phyloP scores from a whole-genome alignment of 495 filamentous ascomycete species.

The Glarea lozoyensis region DNA sequence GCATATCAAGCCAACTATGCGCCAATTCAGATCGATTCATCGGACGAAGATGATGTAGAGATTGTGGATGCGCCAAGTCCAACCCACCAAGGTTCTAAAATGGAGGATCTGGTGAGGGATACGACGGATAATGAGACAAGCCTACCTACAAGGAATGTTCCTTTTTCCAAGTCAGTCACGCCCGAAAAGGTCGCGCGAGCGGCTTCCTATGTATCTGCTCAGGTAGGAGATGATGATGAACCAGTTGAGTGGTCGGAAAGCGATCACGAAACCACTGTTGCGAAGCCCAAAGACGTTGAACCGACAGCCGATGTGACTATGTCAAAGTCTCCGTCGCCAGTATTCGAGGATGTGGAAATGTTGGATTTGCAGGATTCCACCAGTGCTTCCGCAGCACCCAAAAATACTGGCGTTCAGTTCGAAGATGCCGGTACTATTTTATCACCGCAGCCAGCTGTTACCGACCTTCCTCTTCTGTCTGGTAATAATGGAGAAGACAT shows the following conservation, averaged over 20 bases:
- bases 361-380: slow-evolving; percentile 5
- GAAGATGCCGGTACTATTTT: background rate
- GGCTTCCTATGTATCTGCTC: slow-evolving; percentile 10
- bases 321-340: slow-evolving; percentile 10
- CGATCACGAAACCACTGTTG: slow-evolving; percentile 23
- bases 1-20: slow-evolving; percentile 15
- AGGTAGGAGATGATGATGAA: no score
- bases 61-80: slow-evolving; percentile 35
- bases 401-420: slow-evolving; percentile 23
- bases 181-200: background rate
- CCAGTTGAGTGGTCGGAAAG: slow-evolving; percentile 36
- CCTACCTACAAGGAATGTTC: no score
- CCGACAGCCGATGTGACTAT: background rate
- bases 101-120: slow-evolving; percentile 13
- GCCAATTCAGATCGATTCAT: slow-evolving; percentile 23
- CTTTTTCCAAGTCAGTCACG: no score
- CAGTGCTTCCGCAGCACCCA: slow-evolving; percentile 12
- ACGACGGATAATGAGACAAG: slow-evolving; percentile 2
- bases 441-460: background rate
- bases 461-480: background rate
- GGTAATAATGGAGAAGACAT: no score
- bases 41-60: slow-evolving; percentile 43
- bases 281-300: slow-evolving; percentile 1
- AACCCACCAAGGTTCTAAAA: slow-evolving; percentile 26
- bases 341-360: slow-evolving; percentile 31